Evolutionary conservation across 805 yeast genomes (phyloP), one percentile per base, ranked within the genome.

Genomic region (Yamadazyma endophytica): DNA sequence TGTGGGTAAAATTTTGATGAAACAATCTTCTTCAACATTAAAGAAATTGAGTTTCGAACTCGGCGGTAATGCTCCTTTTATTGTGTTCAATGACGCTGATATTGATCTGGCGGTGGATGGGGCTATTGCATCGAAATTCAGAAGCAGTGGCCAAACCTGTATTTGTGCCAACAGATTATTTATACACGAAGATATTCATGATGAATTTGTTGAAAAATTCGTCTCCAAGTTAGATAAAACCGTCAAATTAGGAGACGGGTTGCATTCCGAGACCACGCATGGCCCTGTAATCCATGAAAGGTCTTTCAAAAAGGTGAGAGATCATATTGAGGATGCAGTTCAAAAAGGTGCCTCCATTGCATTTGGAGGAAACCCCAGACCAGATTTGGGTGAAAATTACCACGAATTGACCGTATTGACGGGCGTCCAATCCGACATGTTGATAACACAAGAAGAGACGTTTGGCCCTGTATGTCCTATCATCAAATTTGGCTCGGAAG

Each of bases 401-500:
- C 84, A 70, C 49, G 79, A 75, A 17, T 77, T 84, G 35, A 84
- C 94, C 0, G 67, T 84, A 9, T 52, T 84, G 31, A 65, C 73
- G n/a, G 72, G 75, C 37, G 82, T 77, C 28, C 73, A 77, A 29
- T 52, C 61, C 2, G 66, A 64, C 13, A 82, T 83, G 76, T 41
- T 53, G 24, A 73, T 83, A 20, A 65, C 71, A 43, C 43, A 54
- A n/a, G 88, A 82, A 44, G 94, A 84, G 54, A 82, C 89, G 2
- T 84, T 84, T 53, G 94, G 92, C 2, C 94, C 94, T 2, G 64
- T 84, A 12, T 84, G 84, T 13, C 84, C 87, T 2, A 56, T 85
- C 31, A 72, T 81, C 50, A 73, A 71, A 48, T 84, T 84, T 50
- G 52, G 56, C 24, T 54, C 77, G n/a, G 82, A 75, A 28, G 80